Evolutionary conservation across 306 rosid genomes (phyloP), one percentile per base, ranked within the genome.

Genomic region (Coriaria nepalensis): DNA sequence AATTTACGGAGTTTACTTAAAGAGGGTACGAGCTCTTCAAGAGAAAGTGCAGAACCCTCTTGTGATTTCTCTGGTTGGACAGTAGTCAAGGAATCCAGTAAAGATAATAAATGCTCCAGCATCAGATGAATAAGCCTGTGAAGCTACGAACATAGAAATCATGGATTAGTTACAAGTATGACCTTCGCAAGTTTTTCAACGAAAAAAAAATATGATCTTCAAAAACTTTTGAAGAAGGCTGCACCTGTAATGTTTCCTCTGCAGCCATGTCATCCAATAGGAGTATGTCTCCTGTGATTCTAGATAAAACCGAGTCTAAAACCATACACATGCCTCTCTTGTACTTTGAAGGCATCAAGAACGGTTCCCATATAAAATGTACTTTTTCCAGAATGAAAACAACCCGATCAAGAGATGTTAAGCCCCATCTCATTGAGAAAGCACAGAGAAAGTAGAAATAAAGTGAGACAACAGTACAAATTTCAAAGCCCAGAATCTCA

Each of bases 261-360:
- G 90, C 95, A 49, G 95, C 97, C 45, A 90, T 79, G 77, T 90
- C 97, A 73, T 88, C 97, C 50, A 88, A 60, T 55, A 78, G 73
- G 54, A 84, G 86, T 64, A 81, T 73, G 67, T 90, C 95, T 65
- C 65, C 77, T 0, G 74, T 47, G 39, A 84, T 79, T 71, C 92
- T 77, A 44, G 78, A 81, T 74, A 90, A 81, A 66, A 84, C 87
- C 6, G 92, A 77, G 62, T 90, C 95, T 35, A 90, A 68, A 34
- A 90, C 78, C 49, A 73, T 20, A 71, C 84, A 74, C 87, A 84
- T 79, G 74, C 87, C 70, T 70, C 70, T 78, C 70, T 71, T 79
- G 76, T 84, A 90, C 59, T 85, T 77, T 56, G 79, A 70, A 69
- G 87, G 87, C 58, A 79, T 61, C 63, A 90, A 70, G 55, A 90